phyloP scores from a whole-genome alignment of 2,329 filamentous ascomycete genomes.

The Botrytis elliptica region DNA sequence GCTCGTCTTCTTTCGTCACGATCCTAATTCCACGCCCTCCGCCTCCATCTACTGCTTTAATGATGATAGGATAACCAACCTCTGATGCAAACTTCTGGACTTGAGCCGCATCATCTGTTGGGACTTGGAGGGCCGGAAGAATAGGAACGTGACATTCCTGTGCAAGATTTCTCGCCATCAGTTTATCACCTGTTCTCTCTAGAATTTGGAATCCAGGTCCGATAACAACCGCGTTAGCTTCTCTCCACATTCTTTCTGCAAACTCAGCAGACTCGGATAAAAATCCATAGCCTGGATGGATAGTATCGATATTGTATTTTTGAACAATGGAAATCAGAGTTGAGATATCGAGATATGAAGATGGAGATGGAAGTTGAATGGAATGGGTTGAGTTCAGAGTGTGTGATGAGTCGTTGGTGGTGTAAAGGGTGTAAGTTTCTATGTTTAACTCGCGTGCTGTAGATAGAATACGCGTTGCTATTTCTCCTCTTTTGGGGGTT shows the following conservation, averaged over 20 bases:
- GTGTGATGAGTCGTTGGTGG: constrained; percentile 54
- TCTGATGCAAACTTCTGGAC: constrained; percentile 49
- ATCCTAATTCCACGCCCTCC: constrained; percentile 64
- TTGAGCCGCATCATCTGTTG: constrained; percentile 59
- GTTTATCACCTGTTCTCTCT: constrained; percentile 44
- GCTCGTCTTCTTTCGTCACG: constrained; percentile 50
- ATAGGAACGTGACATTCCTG: constrained; percentile 65
- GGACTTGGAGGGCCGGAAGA: constrained; percentile 67
- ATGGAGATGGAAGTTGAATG: constrained; percentile 50
- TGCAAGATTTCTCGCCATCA: constrained; percentile 63
- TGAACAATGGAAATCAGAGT: constrained; percentile 48
- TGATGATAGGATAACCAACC: constrained; percentile 49
- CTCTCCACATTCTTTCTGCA: constrained; percentile 62
- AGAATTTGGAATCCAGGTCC: constrained; percentile 53
- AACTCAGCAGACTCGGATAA: constrained; percentile 70
- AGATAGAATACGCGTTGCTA: constrained; percentile 59
- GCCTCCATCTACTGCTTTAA: constrained; percentile 62
- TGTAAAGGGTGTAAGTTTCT: constrained; percentile 56
- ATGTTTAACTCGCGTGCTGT: constrained; percentile 58
- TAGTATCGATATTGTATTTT: constrained; percentile 56
- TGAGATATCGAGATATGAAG: constrained; percentile 53
- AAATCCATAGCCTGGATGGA: constrained; percentile 72
- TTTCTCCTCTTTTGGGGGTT: constrained; percentile 53
- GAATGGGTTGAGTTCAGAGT: constrained; percentile 51
- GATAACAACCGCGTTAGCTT: constrained; percentile 68